Evolutionary conservation across 495 filamentous ascomycete genomes (phyloP), one percentile per base, ranked within the genome.

Genomic region (Oidiodendron maius): DNA sequence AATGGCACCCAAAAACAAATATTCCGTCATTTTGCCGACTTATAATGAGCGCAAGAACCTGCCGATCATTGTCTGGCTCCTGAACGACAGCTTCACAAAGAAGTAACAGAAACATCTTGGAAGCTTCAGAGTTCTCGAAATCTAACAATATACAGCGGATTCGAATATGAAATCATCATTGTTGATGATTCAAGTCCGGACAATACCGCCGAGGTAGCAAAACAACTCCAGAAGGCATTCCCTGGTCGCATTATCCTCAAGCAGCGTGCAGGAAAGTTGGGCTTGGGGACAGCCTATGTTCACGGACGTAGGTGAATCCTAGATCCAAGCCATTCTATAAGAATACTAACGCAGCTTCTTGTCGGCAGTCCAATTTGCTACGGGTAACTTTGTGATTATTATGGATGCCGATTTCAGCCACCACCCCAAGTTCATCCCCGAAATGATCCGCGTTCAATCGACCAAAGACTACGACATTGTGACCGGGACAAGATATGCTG

Each of bases 361-460:
- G 21, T 16, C 17, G 13, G 4, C 28, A 51, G 49, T 34, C 75
- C 75, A 91, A 61, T 95, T 82, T 62, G 83, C 74, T 28, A 87
- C 81, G 18, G 93, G 93, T 53, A 96, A 90, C 75, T 97, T 80
- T 66, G 84, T 98, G 50, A 87, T 98, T 73, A 98, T 98, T 75
- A 97, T 98, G 93, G 93, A 98, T 72, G 93, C 93, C 67, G 93
- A 98, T 68, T 98, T 98, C 80, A 87, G 81, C 61, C 94, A 98
- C 74, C 93, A 98, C 70, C 90, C 90, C 61, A 95, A 95, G 71
- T 96, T 95, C 76, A 88, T 96, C 62, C 80, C 87, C 46, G 71
- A 83, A 59, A 94, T 96, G 88, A 87, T 95, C 52, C 68, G 70
- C 45, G 78, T 77, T 58, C 54, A 57, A 50, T 11, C 42, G 43